phyloP scores from a whole-genome alignment of 768 basidiomycete genomes.

The Mycena alexandri region DNA sequence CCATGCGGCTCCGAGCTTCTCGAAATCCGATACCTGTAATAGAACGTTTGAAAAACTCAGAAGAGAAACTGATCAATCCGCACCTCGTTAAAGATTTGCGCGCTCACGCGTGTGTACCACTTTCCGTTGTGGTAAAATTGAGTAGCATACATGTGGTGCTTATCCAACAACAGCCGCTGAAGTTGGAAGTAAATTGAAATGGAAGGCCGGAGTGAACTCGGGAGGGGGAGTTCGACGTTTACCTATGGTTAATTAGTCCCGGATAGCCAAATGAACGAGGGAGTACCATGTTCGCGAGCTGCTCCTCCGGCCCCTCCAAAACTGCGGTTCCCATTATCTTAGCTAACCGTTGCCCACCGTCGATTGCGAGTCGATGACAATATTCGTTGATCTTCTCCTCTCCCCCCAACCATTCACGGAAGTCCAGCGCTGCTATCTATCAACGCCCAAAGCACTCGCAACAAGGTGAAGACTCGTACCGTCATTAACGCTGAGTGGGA shows the following conservation, averaged over 20 bases:
- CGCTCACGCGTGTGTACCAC: constrained; percentile 58
- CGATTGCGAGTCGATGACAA: constrained; percentile 66
- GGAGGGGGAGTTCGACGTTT: constrained; percentile 54
- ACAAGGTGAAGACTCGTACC: background rate
- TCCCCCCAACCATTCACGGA: constrained; percentile 73
- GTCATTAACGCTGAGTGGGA: constrained; percentile 51
- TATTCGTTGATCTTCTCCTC: constrained; percentile 71
- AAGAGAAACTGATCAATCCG: too few relatives aligned
- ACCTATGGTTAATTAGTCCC: constrained; percentile 38
- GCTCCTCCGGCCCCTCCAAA: constrained; percentile 61
- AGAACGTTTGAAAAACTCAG: too few relatives aligned
- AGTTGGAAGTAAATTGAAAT: constrained; percentile 39
- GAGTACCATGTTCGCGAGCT: constrained; percentile 69
- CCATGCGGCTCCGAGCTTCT: too few relatives aligned
- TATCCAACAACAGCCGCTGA: constrained; percentile 42
- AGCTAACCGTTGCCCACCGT: constrained; percentile 65
- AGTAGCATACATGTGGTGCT: constrained; percentile 47
- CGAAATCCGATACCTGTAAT: too few relatives aligned
- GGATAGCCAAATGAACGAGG: background rate
- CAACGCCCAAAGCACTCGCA: too few relatives aligned
- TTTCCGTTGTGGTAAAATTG: constrained; percentile 51
- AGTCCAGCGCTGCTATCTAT: constrained; percentile 61
- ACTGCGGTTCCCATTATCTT: constrained; percentile 63
- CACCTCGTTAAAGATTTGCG: constrained; percentile 57
- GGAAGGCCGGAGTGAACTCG: constrained; percentile 21